These are phyloP conservation scores for Ganoderma resinaceum DNA, from an alignment of 1,284 basidiomycete genomes.

Conservation along the genomic window DNA sequence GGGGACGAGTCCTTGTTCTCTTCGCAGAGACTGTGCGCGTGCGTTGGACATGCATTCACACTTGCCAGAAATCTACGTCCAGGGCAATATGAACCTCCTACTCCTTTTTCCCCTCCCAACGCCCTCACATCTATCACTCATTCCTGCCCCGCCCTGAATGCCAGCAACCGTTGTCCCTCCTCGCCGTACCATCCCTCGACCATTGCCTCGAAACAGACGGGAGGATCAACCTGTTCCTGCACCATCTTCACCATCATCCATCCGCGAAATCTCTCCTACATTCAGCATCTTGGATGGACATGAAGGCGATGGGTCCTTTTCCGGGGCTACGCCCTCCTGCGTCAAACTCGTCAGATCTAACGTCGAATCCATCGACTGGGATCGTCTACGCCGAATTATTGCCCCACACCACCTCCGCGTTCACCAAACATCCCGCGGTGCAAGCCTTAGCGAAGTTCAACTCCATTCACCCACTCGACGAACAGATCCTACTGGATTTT, in stretches of 20 bases:
- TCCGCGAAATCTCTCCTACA: constrained; percentile 4
- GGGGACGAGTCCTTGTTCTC: constrained; percentile 14
- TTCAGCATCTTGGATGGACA: constrained; percentile 6
- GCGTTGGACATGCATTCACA: constrained; percentile 13
- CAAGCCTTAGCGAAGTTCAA: not conserved
- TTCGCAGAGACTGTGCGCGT: constrained; percentile 9
- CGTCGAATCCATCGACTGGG: not conserved
- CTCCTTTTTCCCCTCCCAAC: not conserved
- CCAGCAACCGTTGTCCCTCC: constrained; percentile 2
- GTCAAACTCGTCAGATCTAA: not conserved
- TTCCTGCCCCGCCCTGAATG: not conserved
- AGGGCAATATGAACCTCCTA: not conserved
- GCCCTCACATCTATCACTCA: not conserved
- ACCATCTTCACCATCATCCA: not conserved
- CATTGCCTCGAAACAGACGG: not conserved
- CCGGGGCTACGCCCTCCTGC: constrained; percentile 1
- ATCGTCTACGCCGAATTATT: not conserved
- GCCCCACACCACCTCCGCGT: not conserved
- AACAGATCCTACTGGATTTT: not conserved
- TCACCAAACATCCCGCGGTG: not conserved
- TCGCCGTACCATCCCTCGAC: constrained; percentile 3
- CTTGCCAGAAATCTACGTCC: not conserved
- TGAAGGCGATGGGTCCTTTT: constrained; percentile 5
- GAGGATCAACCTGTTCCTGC: not conserved
- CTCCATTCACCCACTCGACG: not conserved